Base-by-base conservation (phyloP, 441 rosid species). In the Pelargonium exstipulatum region DNA sequence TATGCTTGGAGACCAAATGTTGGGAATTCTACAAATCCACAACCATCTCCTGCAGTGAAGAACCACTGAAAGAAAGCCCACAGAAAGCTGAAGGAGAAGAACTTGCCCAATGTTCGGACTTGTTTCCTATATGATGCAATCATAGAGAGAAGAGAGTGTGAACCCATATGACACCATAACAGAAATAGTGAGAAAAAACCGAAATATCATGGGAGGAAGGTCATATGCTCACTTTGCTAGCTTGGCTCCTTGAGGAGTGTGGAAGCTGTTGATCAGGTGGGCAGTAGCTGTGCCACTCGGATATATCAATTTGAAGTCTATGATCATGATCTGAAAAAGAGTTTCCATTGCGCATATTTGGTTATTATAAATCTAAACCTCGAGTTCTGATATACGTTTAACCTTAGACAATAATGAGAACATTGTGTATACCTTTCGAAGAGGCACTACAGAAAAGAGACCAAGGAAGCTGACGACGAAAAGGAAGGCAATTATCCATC, bases 391-490 rank as follows among this genome's bases (percentile, higher is more conserved):
- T 13, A 13, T 5, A 32, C 37, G 4, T 5, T 6, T 6, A 4
- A 32, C 6, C 37, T 32, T 32, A 32, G 37, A 32, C 37, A 32
- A 32, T 32, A 4, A 29, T 2, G 37, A 32, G 37, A 32, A 4
- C 6, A 4, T 32, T 32, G 37, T 32, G 5, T 49, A 49, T 68
- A 68, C 76, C 76, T 73, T 73, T 4, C 76, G 65, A 24, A 68
- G 72, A 51, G 76, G 76, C 16, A 68, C 69, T 6, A 73, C 72
- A 0, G 72, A 64, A n/a, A 73, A 73, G 72, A 73, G 76, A 16
- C 76, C 76, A 1, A 73, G 68, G 22, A 73, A 73, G 63, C 76
- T 73, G 76, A 73, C 76, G 0, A 73, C 68, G 37, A 73, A 73
- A 12, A 73, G 76, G 53, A 73, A 73, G 64, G 62, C 72, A 10